phyloP scores from a whole-genome alignment of 768 basidiomycete genomes.

The Calocybe gangraenosa region DNA sequence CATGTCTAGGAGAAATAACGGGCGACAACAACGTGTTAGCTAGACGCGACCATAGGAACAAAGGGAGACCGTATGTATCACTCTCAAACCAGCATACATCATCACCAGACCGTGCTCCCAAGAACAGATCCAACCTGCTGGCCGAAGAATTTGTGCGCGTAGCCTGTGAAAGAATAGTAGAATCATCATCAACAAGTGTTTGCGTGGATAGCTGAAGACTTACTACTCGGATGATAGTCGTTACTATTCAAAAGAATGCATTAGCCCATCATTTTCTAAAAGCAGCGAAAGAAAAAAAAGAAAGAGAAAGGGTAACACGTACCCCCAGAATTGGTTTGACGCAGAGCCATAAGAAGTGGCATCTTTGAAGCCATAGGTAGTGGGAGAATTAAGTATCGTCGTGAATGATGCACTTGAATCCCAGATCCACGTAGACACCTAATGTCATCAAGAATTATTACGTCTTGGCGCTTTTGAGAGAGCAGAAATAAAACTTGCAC shows the following conservation, averaged over 20 bases:
- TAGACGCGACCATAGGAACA: no score
- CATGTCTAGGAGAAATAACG: no score
- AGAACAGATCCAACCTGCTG: slow-evolving; percentile 24
- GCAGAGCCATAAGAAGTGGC: slow-evolving; percentile 37
- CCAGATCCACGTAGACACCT: slow-evolving; percentile 48
- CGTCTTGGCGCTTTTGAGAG: not conserved
- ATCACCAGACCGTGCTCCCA: slow-evolving; percentile 22
- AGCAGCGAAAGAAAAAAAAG: no score
- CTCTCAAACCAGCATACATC: no score
- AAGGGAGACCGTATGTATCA: no score
- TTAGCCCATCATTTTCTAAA: no score
- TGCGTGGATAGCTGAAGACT: slow-evolving; percentile 13
- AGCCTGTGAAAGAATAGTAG: slow-evolving; percentile 20
- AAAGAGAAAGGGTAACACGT: no score
- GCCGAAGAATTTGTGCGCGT: slow-evolving; percentile 36
- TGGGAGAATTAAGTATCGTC: slow-evolving; percentile 43
- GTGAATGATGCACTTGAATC: slow-evolving; percentile 48
- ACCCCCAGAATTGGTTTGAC: slow-evolving; percentile 52
- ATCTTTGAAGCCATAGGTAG: slow-evolving; percentile 53
- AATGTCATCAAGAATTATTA: not conserved
- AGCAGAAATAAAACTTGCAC: slow-evolving; percentile 29
- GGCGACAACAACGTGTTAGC: no score
- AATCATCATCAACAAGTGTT: not conserved
- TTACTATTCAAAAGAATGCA: slow-evolving; percentile 31
- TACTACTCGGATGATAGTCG: slow-evolving; percentile 52